Conservation (phyloP, 2,329 filamentous ascomycete species). For the Monilinia fructigena region DNA sequence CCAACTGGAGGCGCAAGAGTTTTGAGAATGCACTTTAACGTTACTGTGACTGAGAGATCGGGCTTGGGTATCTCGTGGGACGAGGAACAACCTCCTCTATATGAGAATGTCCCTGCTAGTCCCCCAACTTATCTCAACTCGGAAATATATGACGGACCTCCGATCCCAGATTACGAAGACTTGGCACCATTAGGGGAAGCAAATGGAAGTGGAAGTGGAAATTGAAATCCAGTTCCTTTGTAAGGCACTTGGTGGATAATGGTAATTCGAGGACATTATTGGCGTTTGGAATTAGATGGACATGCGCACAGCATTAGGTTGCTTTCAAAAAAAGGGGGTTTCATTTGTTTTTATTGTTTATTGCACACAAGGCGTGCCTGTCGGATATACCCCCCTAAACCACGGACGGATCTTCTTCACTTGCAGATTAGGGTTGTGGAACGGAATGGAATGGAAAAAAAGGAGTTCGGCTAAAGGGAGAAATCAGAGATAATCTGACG, state of each 20-base stretch:
- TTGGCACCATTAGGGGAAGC: constrained; percentile 30
- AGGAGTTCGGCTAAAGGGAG: background rate
- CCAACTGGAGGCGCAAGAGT: constrained; percentile 90
- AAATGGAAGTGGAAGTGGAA: background rate
- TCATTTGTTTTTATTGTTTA: background rate
- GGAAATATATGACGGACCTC: constrained; percentile 31
- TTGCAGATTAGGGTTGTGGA: background rate
- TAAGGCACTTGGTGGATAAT: background rate
- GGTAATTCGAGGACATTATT: background rate
- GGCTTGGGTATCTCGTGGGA: constrained; percentile 96
- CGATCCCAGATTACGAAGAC: constrained; percentile 39
- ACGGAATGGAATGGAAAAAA: background rate
- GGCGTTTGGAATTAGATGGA: constrained; percentile 5
- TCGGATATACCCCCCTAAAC: constrained; percentile 12
- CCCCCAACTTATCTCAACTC: constrained; percentile 64
- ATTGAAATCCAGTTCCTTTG: background rate
- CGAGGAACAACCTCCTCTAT: constrained; percentile 89
- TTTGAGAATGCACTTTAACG: constrained; percentile 85
- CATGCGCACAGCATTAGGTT: background rate
- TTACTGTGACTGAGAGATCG: constrained; percentile 84
- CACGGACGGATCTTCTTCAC: constrained; percentile 3
- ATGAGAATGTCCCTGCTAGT: constrained; percentile 86
- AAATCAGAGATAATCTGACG: background rate
- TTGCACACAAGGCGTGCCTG: background rate
- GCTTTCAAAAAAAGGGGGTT: background rate